Evolutionary conservation across 176 grass and related monocot genomes (phyloP), one percentile per base, ranked within the genome.

Genomic region (Eleusine indica): DNA sequence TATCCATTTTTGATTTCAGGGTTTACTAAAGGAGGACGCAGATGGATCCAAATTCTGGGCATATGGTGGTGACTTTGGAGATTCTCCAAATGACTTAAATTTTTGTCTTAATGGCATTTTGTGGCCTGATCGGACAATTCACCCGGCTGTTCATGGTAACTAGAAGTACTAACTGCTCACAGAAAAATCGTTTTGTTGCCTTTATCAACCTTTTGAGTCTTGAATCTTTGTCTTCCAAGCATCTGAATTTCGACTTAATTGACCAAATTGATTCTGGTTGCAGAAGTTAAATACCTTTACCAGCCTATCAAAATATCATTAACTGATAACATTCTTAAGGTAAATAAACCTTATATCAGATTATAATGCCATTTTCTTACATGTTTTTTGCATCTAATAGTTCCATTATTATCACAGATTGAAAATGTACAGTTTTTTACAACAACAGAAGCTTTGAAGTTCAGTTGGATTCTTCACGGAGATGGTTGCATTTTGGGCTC

Each of bases 81-180:
- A 98, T 84, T 86, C 67, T 87, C 93, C 96, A 54, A 98, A 98
- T 81, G 93, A 95, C 70, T 87, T 43, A 16, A 90, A 98, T 67
- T 98, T 98, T 90, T 98, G 96, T 71, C 80, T 98, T 81, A 98
- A 98, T 91, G 96, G 96, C 77, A 82, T 98, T 83, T 80, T 91
- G 40, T 98, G 96, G 96, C 93, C 93, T 48, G 96, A 98, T 93
- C 89, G 96, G 49, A 95, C 93, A 3, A 91, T 91, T 90, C 96
- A 95, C 80, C 96, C 91, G 52, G 87, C 93, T 86, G 64, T 95
- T 73, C 87, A 98, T 86, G 93, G 96, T 98, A 98, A 86, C 28
- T 37, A 10, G 56, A 81, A 77, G 52, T 41, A 62, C 60, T 44
- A n/a, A 3, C 10, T 5, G 19, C 71, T 49, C 11, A 4, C 13